These are phyloP conservation scores for Tylopilus sp. DNA, from an alignment of 768 basidiomycete species.

Conservation along the genomic window DNA sequence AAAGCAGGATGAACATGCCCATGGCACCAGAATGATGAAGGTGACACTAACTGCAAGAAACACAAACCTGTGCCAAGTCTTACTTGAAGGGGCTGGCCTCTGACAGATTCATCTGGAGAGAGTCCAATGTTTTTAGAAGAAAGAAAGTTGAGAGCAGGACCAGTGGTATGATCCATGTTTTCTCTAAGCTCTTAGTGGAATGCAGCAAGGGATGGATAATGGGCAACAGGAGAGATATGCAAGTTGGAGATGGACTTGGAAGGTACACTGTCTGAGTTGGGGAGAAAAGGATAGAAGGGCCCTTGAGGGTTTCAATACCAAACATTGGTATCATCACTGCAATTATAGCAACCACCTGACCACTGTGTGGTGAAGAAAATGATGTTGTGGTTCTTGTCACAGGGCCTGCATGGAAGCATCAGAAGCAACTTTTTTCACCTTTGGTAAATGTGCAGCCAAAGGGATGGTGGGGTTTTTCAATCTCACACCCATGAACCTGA, in stretches of 20 bases:
- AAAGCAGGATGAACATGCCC: no score
- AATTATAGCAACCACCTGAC: constrained; percentile 92
- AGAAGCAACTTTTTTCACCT: constrained; percentile 89
- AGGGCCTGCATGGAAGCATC: constrained; percentile 87
- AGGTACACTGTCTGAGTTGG: constrained; percentile 31
- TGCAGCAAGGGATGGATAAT: constrained; percentile 54
- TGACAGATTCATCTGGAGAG: constrained; percentile 76
- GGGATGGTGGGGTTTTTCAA: constrained; percentile 52
- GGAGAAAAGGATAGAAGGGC: constrained; percentile 66
- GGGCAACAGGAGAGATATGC: constrained; percentile 57
- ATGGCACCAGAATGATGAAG: no score
- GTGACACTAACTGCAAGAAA: no score
- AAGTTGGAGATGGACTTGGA: constrained; percentile 39
- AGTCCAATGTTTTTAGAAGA: constrained; percentile 79
- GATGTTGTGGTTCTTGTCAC: constrained; percentile 87
- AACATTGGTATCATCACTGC: constrained; percentile 86
- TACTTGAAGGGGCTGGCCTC: no score
- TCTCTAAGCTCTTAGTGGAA: constrained; percentile 67
- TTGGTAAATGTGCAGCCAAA: constrained; percentile 87
- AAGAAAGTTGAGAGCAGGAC: constrained; percentile 78
- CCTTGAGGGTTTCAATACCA: constrained; percentile 72
- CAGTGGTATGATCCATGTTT: constrained; percentile 71
- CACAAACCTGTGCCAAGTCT: no score
- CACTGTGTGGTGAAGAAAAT: constrained; percentile 92
- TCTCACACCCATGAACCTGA: constrained; percentile 56